Evolutionary conservation across 2,329 filamentous ascomycete species (phyloP).

Genomic region (Paracoccidioides brasiliensis): DNA sequence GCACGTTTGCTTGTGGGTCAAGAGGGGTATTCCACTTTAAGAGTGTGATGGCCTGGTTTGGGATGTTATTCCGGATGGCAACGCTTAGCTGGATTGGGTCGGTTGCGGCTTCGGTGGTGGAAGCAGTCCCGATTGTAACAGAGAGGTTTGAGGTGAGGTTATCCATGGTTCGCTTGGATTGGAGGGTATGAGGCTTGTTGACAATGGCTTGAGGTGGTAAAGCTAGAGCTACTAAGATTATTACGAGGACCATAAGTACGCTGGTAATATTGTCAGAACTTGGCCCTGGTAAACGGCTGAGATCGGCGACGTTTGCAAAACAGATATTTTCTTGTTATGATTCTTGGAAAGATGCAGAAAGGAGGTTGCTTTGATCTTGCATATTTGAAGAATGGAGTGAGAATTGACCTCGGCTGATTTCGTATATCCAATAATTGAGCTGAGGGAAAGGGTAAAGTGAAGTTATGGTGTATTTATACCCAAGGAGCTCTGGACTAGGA

Average conservation of each 20-base stretch:
- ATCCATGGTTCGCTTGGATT: conserved; percentile 3
- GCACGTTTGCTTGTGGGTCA: conserved; percentile 19
- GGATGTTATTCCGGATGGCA: conserved; percentile 20
- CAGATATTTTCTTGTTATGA: too few species aligned
- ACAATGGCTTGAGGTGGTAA: not conserved
- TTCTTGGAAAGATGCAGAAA: not conserved
- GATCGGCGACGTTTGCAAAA: too few species aligned
- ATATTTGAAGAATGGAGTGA: not conserved
- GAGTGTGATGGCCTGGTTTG: conserved; percentile 19
- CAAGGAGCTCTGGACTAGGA: too few species aligned
- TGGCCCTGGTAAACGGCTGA: not conserved
- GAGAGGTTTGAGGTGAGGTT: conserved; percentile 6
- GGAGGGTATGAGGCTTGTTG: conserved; percentile 1
- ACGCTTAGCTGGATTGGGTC: conserved; percentile 11
- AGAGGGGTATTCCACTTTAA: conserved; percentile 28
- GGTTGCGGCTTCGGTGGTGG: conserved; percentile 6
- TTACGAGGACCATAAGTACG: not conserved
- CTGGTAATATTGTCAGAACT: not conserved
- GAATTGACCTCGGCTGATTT: not conserved
- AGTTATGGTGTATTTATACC: not conserved
- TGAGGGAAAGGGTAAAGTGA: not conserved
- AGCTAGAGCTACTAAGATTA: not conserved
- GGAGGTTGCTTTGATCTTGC: not conserved
- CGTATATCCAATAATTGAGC: not conserved
- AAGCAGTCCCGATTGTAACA: conserved; percentile 12